Evolutionary conservation across 768 basidiomycete genomes (phyloP), one percentile per base, ranked within the genome.

Genomic region (Epithele typhae): DNA sequence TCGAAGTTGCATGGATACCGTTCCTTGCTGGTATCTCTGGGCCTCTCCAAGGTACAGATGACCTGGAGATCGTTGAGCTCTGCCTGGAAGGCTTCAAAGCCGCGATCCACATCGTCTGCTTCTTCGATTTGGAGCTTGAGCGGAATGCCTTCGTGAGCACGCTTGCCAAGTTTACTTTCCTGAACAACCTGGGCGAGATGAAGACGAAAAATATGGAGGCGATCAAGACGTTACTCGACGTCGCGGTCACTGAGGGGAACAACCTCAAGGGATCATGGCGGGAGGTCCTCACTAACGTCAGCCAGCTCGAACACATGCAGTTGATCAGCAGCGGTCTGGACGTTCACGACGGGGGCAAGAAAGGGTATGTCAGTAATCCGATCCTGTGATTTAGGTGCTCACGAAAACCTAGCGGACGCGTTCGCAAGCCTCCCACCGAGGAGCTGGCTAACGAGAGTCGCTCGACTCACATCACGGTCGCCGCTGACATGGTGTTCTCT

Each of bases 131-230:
- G 54, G 96, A 98, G 64, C 74, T 99, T 34, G 92, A 97, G 64
- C 82, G 96, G n/a, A 98, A 98, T 59, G 96, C 94, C 0, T 99
- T 98, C 61, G 92, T 99, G 37, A 93, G 94, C 17, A 99, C 96
- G 0, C 73, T 99, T 17, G 84, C 77, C 30, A 99, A 98, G 64
- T 97, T 98, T 66, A 99, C 96, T 0, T 96, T 96, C 75, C 74
- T 98, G 53, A 97, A 90, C 65, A 98, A 99, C 61, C 70, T 98
- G 4, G 92, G 93, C 45, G 96, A 98, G 72, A 99, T 99, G 96
- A 94, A 92, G 69, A 77, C 91, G 25, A 98, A 98, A 74, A 98
- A 98, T 62, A 96, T 99, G 82, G 96, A 98, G 63, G 96, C 95
- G 5, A 97, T 99, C 70, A 98, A 97, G 67, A 70, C 91, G 3